Percentiles rank a stretch among this genome's conserved stretches.
phyloP scores from a whole-genome alignment of 2,329 filamentous ascomycete species.

The Diaporthe longicolla region DNA sequence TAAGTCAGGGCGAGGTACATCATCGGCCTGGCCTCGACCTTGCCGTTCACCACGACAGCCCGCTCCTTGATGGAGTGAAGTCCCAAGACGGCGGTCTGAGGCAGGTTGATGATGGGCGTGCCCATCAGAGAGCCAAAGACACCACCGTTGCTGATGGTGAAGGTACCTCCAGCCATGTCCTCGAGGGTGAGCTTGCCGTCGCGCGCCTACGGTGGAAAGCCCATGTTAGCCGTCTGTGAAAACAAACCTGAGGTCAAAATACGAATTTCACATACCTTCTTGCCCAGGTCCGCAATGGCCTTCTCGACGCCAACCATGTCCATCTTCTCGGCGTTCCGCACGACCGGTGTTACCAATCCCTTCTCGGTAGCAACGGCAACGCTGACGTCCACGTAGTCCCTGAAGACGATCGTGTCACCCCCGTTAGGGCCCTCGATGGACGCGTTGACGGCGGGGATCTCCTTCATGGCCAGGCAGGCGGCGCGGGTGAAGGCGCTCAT shows the following conservation, averaged over 20 bases:
- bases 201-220: slow-evolving; percentile 74
- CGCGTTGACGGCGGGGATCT: slow-evolving; percentile 94
- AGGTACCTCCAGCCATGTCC: slow-evolving; percentile 98
- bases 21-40: slow-evolving; percentile 97
- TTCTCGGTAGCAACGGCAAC: slow-evolving; percentile 98
- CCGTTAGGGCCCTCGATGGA: slow-evolving; percentile 96
- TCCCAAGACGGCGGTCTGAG: slow-evolving; percentile 91
- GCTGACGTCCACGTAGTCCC: slow-evolving; percentile 97
- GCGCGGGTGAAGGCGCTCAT: slow-evolving; percentile 98
- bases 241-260: not conserved
- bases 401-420: slow-evolving; percentile 97
- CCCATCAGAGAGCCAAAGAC: slow-evolving; percentile 98
- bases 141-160: slow-evolving; percentile 97
- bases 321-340: slow-evolving; percentile 91
- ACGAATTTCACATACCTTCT: slow-evolving; percentile 76
- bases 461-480: slow-evolving; percentile 90
- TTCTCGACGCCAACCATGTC: slow-evolving; percentile 93
- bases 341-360: slow-evolving; percentile 95
- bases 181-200: slow-evolving; percentile 98
- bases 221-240: not conserved
- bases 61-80: slow-evolving; percentile 98
- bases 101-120: slow-evolving; percentile 98
- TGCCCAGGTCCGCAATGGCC: slow-evolving; percentile 92
- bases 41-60: slow-evolving; percentile 89
- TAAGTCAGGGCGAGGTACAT: slow-evolving; percentile 99